Percentiles rank a stretch among this genome's conserved stretches.
These are phyloP conservation scores for Suillus lakei DNA, from an alignment of 768 basidiomycete species.

Conservation along the genomic window DNA sequence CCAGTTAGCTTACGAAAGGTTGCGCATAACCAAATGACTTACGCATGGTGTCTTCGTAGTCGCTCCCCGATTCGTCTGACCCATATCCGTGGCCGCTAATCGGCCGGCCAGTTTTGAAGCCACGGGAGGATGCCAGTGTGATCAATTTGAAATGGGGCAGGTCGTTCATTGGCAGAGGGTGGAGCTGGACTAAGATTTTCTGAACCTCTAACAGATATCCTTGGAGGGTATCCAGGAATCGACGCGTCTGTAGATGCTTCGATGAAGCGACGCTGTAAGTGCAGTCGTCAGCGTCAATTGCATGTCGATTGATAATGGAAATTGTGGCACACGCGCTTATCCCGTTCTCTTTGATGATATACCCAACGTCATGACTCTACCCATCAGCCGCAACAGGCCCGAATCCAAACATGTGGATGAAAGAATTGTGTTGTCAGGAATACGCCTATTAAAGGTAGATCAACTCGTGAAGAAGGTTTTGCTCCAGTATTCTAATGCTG, in stretches of 20 bases:
- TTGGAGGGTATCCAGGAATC: conserved; percentile 86
- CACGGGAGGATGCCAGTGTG: conserved; percentile 73
- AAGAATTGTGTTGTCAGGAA: no score
- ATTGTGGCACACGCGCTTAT: conserved; percentile 68
- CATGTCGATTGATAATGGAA: conserved; percentile 4
- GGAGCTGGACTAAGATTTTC: conserved; percentile 76
- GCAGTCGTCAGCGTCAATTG: neutral
- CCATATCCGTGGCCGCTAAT: conserved; percentile 53
- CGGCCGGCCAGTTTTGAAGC: conserved; percentile 76
- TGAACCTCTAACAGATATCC: conserved; percentile 85
- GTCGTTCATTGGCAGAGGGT: conserved; percentile 84
- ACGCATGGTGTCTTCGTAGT: conserved; percentile 64
- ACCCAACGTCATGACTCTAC: conserved; percentile 95
- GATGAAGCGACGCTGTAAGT: conserved; percentile 83
- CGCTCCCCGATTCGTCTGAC: conserved; percentile 46
- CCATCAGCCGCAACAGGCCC: conserved; percentile 95
- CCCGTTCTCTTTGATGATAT: conserved; percentile 97
- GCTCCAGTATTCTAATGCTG: no score
- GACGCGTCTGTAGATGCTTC: conserved; percentile 92
- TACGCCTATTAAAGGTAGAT: no score
- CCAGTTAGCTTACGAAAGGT: conserved; percentile 7
- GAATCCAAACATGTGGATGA: conserved; percentile 97
- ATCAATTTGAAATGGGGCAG: conserved; percentile 81
- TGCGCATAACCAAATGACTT: conserved; percentile 36
- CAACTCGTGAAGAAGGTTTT: no score